Base-by-base conservation (phyloP, 768 basidiomycete species). In the Lepiota venenata region DNA sequence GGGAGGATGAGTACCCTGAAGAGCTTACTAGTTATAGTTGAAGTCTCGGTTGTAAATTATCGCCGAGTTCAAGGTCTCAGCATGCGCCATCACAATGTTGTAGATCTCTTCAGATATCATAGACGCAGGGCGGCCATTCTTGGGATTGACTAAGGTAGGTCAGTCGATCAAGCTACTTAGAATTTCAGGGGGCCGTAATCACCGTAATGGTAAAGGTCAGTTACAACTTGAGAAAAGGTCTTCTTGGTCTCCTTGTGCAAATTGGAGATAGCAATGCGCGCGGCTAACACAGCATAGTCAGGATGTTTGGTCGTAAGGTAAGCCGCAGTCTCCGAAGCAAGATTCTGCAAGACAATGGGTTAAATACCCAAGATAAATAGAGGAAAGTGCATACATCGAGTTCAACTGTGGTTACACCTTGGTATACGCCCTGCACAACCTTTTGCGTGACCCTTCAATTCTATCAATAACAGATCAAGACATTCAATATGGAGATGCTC, bases 191-290 rank as follows among this genome's bases (percentile, higher is more conserved):
- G 32, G 32, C 8, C 32, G 29, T 9, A 66, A 83, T 21, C 59
- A 93, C 93, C 75, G 75, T 95, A 98, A 43, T 82, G 74, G 68
- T 98, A 92, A 36, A 99, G 75, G 66, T 98, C 95, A 56, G 83
- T 84, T 64, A 99, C 80, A 59, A 99, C 96, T 56, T 86, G 81
- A 1, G 93, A 93, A 68, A 99, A 98, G 61, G 75, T 91, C 78
- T 98, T 98, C 76, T 94, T 98, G 15, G 97, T 98, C 74, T 99
- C 96, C 65, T 99, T 98, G 82, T 99, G 97, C 10, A 98, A 75
- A 67, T 98, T 99, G 46, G 96, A 98, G 63, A 99, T 93, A 52
- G 97, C 97, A 50, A 99, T 98, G 55, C 97, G 93, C 18, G 97
- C 97, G 4, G 97, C 97, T 58, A 99, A 91, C 56, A 98, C 86